Evolutionary conservation across 768 basidiomycete genomes (phyloP).

Genomic region (Cyclocybe aegerita): DNA sequence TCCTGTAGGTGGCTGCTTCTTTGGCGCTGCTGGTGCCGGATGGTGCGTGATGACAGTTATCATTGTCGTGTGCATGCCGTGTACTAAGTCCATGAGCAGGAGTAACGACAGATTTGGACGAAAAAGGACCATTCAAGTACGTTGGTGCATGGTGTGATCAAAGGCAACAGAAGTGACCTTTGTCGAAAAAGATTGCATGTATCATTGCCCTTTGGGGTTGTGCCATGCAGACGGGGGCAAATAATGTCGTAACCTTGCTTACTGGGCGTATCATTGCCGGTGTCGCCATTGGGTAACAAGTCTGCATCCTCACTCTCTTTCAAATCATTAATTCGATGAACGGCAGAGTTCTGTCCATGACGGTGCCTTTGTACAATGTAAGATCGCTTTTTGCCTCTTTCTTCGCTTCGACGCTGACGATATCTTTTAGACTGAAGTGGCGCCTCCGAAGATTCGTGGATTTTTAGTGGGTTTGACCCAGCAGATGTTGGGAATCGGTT

Average conservation of each 20-base stretch:
- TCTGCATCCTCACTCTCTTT: slow-evolving; percentile 5
- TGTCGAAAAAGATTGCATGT: slow-evolving; percentile 38
- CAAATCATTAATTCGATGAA: background rate
- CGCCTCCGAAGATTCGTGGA: slow-evolving; percentile 60
- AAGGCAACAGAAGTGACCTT: background rate
- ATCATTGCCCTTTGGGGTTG: slow-evolving; percentile 53
- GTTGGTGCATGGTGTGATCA: background rate
- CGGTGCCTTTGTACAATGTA: slow-evolving; percentile 55
- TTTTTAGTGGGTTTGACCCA: slow-evolving; percentile 66
- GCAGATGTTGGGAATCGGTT: slow-evolving; percentile 62
- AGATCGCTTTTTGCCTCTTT: slow-evolving; percentile 9
- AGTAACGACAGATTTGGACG: slow-evolving; percentile 50
- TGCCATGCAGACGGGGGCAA: slow-evolving; percentile 61
- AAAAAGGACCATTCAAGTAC: slow-evolving; percentile 53
- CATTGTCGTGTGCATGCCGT: background rate
- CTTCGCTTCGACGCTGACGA: background rate
- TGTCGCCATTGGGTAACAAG: slow-evolving; percentile 50
- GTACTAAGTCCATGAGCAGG: slow-evolving; percentile 24
- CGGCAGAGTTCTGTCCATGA: slow-evolving; percentile 49
- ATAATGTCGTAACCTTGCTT: slow-evolving; percentile 52
- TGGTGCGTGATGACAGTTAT: slow-evolving; percentile 31
- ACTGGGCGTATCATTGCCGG: slow-evolving; percentile 58
- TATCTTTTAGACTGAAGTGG: slow-evolving; percentile 53
- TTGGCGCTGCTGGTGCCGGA: slow-evolving; percentile 51
- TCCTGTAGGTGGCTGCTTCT: slow-evolving; percentile 47